Evolutionary conservation across 768 basidiomycete species (phyloP), one percentile per base, ranked within the genome.

Genomic region (Collybia nuda): DNA sequence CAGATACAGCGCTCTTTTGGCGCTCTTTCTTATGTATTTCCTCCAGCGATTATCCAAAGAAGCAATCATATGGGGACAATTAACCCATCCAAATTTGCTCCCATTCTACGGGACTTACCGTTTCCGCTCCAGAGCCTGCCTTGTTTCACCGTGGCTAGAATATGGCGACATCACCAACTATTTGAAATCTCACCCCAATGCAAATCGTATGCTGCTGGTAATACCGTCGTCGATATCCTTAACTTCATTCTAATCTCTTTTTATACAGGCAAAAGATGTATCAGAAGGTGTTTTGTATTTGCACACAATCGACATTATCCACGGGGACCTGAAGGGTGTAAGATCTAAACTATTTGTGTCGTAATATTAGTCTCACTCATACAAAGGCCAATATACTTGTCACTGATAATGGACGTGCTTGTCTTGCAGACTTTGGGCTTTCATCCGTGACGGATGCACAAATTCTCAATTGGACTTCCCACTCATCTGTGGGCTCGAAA

Each of bases 301-400:
- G 8, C 54, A 56, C 26, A 18, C 37, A 14, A 32, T 29, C 19
- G 51, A 43, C 26, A 41, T 56, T 11, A 19, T 52, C 6, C 54
- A 56, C 40, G 54, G 54, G 9, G 54, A 56, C 32, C 41, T 56
- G 18, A 51, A 52, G 40, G 54, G 54, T 24, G 54, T 56, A 23
- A 4, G 42, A 14, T 14, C 23, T 19, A 17, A 26, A 3, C 24
- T 47, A 6, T 12, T 28, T n/a, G 6, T 26, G 17, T 37, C 8
- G 9, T 6, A 38, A 22, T 32, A 28, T 32, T n/a, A n/a, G n/a
- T n/a, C 9, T 18, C 24, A 12, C n/a, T 15, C 24, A 42, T 21
- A 19, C 1, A 12, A 35, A 58, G 57, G 54, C 47, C n/a, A 59
- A 59, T 36, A 52, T 59, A 12, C 47, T 59, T 6, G 47, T 59